Percentiles rank a stretch among this genome's conserved stretches.
Conservation (phyloP, 148 eudicot species). For the Bassia scoparia region DNA sequence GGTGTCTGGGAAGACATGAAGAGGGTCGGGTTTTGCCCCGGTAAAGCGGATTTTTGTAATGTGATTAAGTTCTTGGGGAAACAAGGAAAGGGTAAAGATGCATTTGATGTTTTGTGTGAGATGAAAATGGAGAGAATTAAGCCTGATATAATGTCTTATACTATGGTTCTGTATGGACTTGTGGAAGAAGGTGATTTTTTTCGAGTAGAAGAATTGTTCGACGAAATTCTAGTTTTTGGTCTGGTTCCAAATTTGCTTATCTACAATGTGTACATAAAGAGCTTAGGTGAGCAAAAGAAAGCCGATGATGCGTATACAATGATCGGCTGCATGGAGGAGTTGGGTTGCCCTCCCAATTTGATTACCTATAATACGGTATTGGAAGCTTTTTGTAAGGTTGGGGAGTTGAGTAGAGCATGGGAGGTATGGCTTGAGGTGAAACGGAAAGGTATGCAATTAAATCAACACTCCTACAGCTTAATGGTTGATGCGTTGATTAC, state of each 20-base stretch:
- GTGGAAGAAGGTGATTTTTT: constrained; percentile 31
- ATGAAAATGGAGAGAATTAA: constrained; percentile 53
- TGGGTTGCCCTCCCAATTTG: constrained; percentile 48
- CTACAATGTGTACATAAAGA: constrained; percentile 48
- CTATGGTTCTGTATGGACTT: constrained; percentile 41
- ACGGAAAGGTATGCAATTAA: constrained; percentile 27
- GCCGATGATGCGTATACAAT: constrained; percentile 42
- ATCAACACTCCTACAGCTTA: constrained; percentile 29
- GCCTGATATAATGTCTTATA: constrained; percentile 44
- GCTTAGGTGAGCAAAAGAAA: constrained; percentile 49
- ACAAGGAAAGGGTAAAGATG: constrained; percentile 40
- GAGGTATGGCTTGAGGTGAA: constrained; percentile 38
- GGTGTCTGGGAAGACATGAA: constrained; percentile 39
- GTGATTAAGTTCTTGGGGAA: constrained; percentile 45
- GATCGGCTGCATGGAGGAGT: constrained; percentile 45
- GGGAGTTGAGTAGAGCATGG: constrained; percentile 29
- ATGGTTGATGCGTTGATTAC: constrained; percentile 32
- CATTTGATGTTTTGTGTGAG: constrained; percentile 35
- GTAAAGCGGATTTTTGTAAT: constrained; percentile 43
- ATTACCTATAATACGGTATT: constrained; percentile 38
- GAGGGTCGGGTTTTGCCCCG: constrained; percentile 38
- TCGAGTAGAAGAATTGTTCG: constrained; percentile 52
- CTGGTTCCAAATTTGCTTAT: constrained; percentile 53
- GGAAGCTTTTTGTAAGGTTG: constrained; percentile 36
- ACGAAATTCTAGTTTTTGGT: constrained; percentile 59